Evolutionary conservation across 1,139 yeast genomes (phyloP).

Genomic region (Torulaspora globosa): DNA sequence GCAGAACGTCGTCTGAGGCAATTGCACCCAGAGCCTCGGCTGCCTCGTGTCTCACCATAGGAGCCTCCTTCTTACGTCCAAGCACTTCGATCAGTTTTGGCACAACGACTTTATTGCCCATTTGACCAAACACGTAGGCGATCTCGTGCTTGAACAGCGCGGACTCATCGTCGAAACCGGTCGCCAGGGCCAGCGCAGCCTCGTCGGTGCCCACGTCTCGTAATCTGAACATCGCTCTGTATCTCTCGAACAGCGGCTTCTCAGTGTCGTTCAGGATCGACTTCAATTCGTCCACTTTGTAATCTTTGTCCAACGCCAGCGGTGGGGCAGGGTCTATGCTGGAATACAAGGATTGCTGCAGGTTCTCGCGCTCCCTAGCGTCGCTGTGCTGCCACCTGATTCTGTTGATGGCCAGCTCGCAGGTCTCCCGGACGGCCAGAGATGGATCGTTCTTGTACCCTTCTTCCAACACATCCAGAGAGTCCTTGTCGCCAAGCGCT

Average conservation of each 20-base stretch:
- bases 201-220: conserved; percentile 92
- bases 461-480: conserved; percentile 62
- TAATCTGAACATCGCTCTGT: conserved; percentile 96
- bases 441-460: conserved; percentile 71
- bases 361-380: conserved; percentile 53
- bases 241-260: conserved; percentile 83
- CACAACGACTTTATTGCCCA: conserved; percentile 89
- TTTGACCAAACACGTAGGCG: conserved; percentile 96
- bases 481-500: conserved; percentile 79
- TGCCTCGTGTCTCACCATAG: conserved; percentile 99
- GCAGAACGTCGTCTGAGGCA: conserved; percentile 94
- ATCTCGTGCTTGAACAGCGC: conserved; percentile 96
- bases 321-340: conserved; percentile 99
- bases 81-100: conserved; percentile 82
- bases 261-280: conserved; percentile 68
- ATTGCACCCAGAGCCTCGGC: conserved; percentile 98
- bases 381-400: conserved; percentile 87
- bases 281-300: conserved; percentile 60
- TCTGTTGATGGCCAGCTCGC: conserved; percentile 94
- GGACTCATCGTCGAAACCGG: conserved; percentile 84
- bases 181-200: conserved; percentile 86
- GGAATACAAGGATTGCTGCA: conserved; percentile 73
- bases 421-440: conserved; percentile 90
- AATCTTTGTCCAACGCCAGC: conserved; percentile 58
- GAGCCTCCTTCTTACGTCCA: conserved; percentile 74